Base-by-base conservation (phyloP, 2,329 filamentous ascomycete genomes). In the Phyllosticta paracitricarpa region DNA sequence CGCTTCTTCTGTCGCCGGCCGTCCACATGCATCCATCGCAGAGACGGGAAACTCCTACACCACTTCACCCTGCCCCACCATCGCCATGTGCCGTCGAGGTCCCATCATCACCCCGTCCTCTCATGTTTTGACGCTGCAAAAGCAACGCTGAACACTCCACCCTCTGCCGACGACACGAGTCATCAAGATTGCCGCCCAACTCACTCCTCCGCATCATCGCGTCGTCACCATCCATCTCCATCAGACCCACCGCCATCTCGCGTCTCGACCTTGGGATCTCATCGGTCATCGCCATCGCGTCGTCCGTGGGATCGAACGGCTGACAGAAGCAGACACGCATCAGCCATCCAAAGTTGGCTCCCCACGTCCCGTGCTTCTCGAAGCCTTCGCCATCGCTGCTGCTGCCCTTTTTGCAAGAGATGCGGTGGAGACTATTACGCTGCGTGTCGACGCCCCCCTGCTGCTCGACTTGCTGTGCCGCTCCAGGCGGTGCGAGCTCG, bases 271-370 rank as follows among this genome's bases (percentile, higher is more conserved):
- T 40, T 17, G 33, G 28, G 28, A 30, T 17, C 6, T 8, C 33
- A 17, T 17, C 40, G 12, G 40, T 17, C 40, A n/a, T 48, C 40
- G 19, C n/a, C 40, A 48, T 48, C 14, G 40, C 40, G 40, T 48
- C 40, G 17, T 48, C 40, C 1, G 17, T 48, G 17, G 40, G 40
- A 61, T 72, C 72, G 33, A 68, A 68, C 26, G 71, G 71, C 60
- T 73, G 71, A 57, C 72, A 73, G 61, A 74, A 73, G 65, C 71
- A 73, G 8, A 70, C 64, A 5, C 71, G 64, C 57, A 74, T 53
- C 12, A 64, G 60, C 55, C 70, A 67, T 3, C 66, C 70, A 19
- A 68, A 61, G 24, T 52, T 17, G 8, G 53, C 56, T 19, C 64
- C 24, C 54, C 62, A 30, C 51, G 25, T 28, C 25, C 25, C 17